Evolutionary conservation across 768 basidiomycete genomes (phyloP), one percentile per base, ranked within the genome.

Genomic region (Leucogyrophana mollusca): DNA sequence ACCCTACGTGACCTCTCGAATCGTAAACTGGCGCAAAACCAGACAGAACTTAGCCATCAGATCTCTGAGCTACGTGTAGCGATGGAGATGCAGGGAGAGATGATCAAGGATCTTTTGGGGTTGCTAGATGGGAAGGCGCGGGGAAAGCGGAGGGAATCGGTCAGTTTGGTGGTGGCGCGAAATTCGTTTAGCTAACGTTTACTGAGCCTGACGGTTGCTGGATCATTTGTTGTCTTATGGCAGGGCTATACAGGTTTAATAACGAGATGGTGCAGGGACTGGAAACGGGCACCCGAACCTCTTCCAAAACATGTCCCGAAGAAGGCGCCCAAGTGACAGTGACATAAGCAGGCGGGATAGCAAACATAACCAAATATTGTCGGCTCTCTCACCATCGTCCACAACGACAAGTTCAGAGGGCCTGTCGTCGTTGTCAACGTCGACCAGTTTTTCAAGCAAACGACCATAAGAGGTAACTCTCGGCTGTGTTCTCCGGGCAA

Each of bases 1-100:
- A 17, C 46, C 48, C 32, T 40, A 50, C 66, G 49, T 2, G 81
- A 85, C 49, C 67, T 84, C 10, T 69, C 73, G 0, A 84, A 83
- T 46, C 63, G 74, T 25, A 85, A 85, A 54, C 68, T 84, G 1
- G 82, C 80, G 4, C 75, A 81, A 56, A 85, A 84, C 50, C 83
- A 85, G 58, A 75, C 75, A 8, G 84, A 83, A 61, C 66, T 90
- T 34, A 80, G 79, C 50, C 66, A 65, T 35, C 85, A 89, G 65
- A 84, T 90, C 36, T 63, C 70, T 8, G 81, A 83, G 46, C 66
- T 88, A 34, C 69, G 74, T 9, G 60, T 53, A 4, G 69, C 74
- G 6, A 72, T 87, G n/a, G 82, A 85, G 59, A 59, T 58, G 45
- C 86, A 89, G 53, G 78, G 79, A 3, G 67, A 67, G 55, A 56